A percentile compares a stretch with the other conserved stretches of the same genome.
These are phyloP conservation scores for Colletotrichum nymphaeae DNA, from an alignment of 2,329 filamentous ascomycete genomes.

Conservation along the genomic window DNA sequence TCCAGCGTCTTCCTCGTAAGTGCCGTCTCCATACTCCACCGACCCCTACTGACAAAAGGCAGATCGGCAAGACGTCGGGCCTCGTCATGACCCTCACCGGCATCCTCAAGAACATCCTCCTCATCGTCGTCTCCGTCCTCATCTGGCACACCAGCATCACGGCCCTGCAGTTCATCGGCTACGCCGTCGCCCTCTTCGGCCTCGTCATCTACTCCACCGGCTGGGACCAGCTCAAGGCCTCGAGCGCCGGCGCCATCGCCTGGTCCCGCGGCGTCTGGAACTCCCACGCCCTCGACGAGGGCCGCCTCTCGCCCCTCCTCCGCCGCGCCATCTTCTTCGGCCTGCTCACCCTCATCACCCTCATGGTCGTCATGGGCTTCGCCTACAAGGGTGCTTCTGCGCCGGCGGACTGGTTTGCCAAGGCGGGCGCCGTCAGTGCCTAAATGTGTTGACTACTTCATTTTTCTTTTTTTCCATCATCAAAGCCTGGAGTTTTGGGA, in stretches of 20 bases:
- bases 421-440: conserved; percentile 1
- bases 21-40: conserved; percentile 29
- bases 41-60: conserved; percentile 25
- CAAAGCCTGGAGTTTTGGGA: background rate
- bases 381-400: conserved; percentile 26
- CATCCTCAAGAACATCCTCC: conserved; percentile 88
- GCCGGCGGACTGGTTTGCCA: conserved; percentile 27
- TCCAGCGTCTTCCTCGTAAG: conserved; percentile 87
- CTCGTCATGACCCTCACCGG: conserved; percentile 88
- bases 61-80: conserved; percentile 91
- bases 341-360: conserved; percentile 32
- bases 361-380: conserved; percentile 38
- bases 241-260: conserved; percentile 18
- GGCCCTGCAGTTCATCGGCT: conserved; percentile 79
- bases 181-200: conserved; percentile 73
- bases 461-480: background rate
- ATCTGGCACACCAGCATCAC: conserved; percentile 82
- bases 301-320: conserved; percentile 39
- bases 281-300: conserved; percentile 35
- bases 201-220: conserved; percentile 62
- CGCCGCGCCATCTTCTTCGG: conserved; percentile 37
- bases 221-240: conserved; percentile 45
- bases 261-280: conserved; percentile 36
- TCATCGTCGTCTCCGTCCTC: conserved; percentile 80
- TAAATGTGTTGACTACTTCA: background rate